These are phyloP conservation scores for Cytospora chrysosperma DNA, from an alignment of 2,329 filamentous ascomycete species.

Conservation along the genomic window DNA sequence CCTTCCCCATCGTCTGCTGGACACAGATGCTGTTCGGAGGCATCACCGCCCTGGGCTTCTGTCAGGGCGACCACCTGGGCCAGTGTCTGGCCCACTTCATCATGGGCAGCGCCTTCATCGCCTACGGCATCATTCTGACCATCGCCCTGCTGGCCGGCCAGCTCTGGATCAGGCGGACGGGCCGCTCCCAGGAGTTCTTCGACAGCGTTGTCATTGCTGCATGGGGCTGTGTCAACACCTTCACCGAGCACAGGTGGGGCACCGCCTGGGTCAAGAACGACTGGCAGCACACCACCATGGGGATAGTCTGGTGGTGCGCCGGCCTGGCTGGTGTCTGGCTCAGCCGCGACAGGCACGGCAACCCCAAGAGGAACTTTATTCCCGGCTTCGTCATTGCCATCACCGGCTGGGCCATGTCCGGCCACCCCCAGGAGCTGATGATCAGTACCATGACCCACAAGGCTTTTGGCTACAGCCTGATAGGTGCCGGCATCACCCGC, in stretches of 20 bases:
- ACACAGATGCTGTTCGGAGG: conserved; percentile 94
- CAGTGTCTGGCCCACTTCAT: conserved; percentile 97
- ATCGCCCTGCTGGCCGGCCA: conserved; percentile 87
- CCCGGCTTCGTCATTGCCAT: conserved; percentile 87
- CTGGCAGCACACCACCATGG: conserved; percentile 98
- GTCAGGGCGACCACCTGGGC: conserved; percentile 83
- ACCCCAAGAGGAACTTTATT: conserved; percentile 88
- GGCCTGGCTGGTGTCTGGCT: conserved; percentile 91
- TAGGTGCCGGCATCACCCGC: conserved; percentile 80
- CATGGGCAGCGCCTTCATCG: conserved; percentile 97
- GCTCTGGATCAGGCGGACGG: conserved; percentile 76
- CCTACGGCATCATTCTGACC: conserved; percentile 83
- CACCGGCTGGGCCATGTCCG: conserved; percentile 94
- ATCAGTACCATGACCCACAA: conserved; percentile 85
- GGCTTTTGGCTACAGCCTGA: conserved; percentile 92
- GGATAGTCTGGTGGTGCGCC: conserved; percentile 97
- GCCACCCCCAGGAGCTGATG: conserved; percentile 80
- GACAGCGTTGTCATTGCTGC: conserved; percentile 87
- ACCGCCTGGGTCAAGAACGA: conserved; percentile 87
- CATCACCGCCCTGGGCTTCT: conserved; percentile 90
- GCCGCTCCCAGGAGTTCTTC: conserved; percentile 94
- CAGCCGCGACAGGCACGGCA: conserved; percentile 76
- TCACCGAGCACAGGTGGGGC: conserved; percentile 96
- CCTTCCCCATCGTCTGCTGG: conserved; percentile 85
- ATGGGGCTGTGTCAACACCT: conserved; percentile 97